A percentile compares a stretch with the other conserved stretches of the same genome.
phyloP scores from a whole-genome alignment of 306 rosid species.

The Rosa multiflora region DNA sequence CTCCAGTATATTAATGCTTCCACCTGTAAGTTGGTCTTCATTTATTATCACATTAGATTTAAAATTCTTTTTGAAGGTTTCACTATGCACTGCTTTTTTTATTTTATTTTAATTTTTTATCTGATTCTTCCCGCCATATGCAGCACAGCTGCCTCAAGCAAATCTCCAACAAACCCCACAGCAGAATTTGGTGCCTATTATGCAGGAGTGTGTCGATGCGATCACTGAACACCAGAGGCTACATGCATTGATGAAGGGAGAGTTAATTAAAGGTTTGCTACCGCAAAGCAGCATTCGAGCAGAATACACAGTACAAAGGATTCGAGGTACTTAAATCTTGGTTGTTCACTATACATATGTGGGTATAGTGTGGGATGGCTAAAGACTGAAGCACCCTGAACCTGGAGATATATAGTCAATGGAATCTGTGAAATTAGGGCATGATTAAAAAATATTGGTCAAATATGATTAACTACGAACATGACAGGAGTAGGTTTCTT shows the following conservation, averaged over 20 bases:
- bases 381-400: not conserved
- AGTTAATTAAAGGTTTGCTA: slow-evolving; percentile 88
- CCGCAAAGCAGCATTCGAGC: slow-evolving; percentile 85
- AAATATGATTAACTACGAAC: not conserved
- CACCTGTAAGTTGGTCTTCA: slow-evolving; percentile 45
- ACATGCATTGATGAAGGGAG: slow-evolving; percentile 88
- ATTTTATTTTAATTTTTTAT: not conserved
- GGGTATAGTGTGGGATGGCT: slow-evolving; percentile 7
- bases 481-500: not conserved
- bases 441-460: not conserved
- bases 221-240: slow-evolving; percentile 92
- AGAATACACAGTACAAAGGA: slow-evolving; percentile 82
- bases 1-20: slow-evolving; percentile 82
- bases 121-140: slow-evolving; percentile 29
- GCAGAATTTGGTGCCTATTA: slow-evolving; percentile 61
- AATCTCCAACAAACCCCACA: slow-evolving; percentile 58
- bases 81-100: not conserved
- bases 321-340: slow-evolving; percentile 54
- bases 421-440: not conserved
- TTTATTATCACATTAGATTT: slow-evolving; percentile 21
- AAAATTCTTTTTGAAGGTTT: slow-evolving; percentile 9
- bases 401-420: not conserved
- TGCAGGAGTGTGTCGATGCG: slow-evolving; percentile 87
- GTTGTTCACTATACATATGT: slow-evolving; percentile 4
- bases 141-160: slow-evolving; percentile 57